Evolutionary conservation across 2,329 filamentous ascomycete species (phyloP), one percentile per base, ranked within the genome.

Genomic region (Rasamsonia emersonii): DNA sequence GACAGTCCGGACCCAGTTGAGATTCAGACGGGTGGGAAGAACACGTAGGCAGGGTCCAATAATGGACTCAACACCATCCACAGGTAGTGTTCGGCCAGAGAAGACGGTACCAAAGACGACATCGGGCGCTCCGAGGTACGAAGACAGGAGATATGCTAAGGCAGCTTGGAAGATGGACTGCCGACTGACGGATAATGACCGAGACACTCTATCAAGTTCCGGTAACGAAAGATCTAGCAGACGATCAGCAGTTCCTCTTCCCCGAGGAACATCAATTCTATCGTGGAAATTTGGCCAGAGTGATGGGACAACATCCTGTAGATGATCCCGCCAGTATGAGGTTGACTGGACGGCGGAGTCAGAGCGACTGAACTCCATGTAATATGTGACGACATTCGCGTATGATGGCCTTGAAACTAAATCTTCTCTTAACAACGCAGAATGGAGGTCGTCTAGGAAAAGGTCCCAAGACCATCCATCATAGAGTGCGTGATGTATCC

Each of bases 381-480:
- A 67, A 42, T 71, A 73, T 1, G 60, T 51, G 0, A 73, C 61
- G n/a, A 93, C 58, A 0, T 69, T 49, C 0, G 65, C 59, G 44
- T 84, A 93, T 16, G 76, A 67, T 1, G 75, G 73, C 17, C 78
- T 66, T 1, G 44, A 24, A 0, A 39, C 42, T 9, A 50, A 21
- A 1, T 44, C n/a, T 2, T 47, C 33, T 5, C 51, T 53, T 11
- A 42, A 36, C 49, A 82, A 46, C 2, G 81, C 42, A 0, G 46
- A 48, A 3, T 71, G 65, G 4, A 93, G 59, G 51, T 94, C 85
- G 16, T 70, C 61, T 9, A 84, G 50, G 0, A 93, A 57, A 18
- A 89, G 64, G 31, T 94, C 82, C 49, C 86, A 71, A 0, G 86
- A 88, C 88, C 88, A 95, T n/a, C 86, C 88, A 54, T 95, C 88